Percentiles rank a stretch among this genome's conserved stretches.
Evolutionary conservation across 768 basidiomycete genomes (phyloP).

Genomic region (Lactarius tabidus): DNA sequence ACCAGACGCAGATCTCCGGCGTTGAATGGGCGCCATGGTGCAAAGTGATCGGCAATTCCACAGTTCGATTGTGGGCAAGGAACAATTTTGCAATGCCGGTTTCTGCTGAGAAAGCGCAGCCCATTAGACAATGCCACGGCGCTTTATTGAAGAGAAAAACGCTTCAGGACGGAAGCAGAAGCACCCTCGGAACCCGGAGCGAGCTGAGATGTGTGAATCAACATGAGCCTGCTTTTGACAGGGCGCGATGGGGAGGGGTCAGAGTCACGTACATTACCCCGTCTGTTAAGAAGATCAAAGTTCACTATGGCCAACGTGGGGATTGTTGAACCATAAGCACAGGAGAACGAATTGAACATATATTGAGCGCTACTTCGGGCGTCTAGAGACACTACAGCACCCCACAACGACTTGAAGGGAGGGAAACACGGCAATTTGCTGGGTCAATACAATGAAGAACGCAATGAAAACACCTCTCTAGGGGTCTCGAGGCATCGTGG

Average conservation of each 20-base stretch:
- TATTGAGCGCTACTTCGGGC: not conserved
- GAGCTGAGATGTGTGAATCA: slow-evolving; percentile 6
- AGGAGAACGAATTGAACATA: not conserved
- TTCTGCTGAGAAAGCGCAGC: slow-evolving; percentile 9
- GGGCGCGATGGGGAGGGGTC: not conserved
- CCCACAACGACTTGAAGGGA: slow-evolving; percentile 1
- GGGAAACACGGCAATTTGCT: not conserved
- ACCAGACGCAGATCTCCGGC: slow-evolving; percentile 1
- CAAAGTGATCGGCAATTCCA: not conserved
- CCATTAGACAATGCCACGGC: not conserved
- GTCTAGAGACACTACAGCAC: no score
- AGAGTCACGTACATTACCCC: slow-evolving; percentile 9
- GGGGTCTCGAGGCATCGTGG: not conserved
- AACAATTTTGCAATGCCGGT: not conserved
- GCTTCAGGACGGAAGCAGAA: not conserved
- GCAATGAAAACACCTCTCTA: not conserved
- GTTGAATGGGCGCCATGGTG: not conserved
- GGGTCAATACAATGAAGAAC: not conserved
- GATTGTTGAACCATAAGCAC: not conserved
- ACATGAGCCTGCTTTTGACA: not conserved
- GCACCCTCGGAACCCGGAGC: slow-evolving; percentile 5
- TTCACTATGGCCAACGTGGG: not conserved
- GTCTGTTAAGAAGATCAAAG: not conserved
- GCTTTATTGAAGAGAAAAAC: not conserved
- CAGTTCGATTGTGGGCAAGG: not conserved